phyloP scores from a whole-genome alignment of 163 green algal genomes.

The Smithsoniella earleae region DNA sequence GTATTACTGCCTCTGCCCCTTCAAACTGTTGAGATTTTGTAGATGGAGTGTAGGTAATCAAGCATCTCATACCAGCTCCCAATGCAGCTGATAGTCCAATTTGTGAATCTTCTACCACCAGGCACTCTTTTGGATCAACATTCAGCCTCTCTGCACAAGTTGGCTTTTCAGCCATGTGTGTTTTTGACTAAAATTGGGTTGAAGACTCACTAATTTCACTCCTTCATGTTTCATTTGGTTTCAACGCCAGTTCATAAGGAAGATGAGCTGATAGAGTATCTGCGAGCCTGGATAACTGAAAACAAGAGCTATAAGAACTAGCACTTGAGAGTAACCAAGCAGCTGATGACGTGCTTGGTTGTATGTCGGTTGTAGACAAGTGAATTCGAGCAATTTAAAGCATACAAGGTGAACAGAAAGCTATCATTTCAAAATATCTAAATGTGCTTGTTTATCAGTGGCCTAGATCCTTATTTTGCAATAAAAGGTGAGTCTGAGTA shows the following conservation, averaged over 20 bases:
- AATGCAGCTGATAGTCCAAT: conserved; percentile 68
- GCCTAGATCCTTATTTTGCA: no score
- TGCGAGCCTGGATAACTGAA: no score
- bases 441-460: not conserved
- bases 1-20: conserved; percentile 41
- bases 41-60: conserved; percentile 78
- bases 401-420: not conserved
- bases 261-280: no score
- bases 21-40: conserved; percentile 54
- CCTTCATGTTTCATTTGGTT: not conserved
- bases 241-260: not conserved
- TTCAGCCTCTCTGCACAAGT: conserved; percentile 49
- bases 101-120: conserved; percentile 74
- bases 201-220: not conserved
- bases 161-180: no score
- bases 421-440: not conserved
- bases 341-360: not conserved
- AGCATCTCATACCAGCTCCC: conserved; percentile 80
- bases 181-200: no score
- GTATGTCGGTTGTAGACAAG: no score
- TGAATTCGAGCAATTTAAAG: not conserved
- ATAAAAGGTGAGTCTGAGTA: no score
- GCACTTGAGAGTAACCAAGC: not conserved
- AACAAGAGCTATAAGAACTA: no score
- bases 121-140: conserved; percentile 54